phyloP scores from a whole-genome alignment of 345 rosid species.

The Eucalyptus globulus region DNA sequence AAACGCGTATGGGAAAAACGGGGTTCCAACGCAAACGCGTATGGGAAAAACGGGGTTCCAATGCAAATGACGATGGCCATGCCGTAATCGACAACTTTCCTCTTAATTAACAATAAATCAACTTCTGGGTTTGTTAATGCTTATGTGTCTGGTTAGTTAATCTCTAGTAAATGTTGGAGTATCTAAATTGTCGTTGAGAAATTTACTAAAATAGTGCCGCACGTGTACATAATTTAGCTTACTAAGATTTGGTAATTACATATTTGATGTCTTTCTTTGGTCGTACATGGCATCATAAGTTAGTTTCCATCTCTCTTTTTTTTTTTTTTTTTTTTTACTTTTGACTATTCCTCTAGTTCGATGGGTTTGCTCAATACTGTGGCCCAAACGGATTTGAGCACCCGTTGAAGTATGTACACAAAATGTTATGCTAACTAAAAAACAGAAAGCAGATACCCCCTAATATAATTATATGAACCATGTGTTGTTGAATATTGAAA shows the following conservation, averaged over 20 bases:
- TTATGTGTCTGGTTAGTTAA: neutral
- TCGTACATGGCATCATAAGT: neutral
- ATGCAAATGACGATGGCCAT: neutral
- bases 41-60: neutral
- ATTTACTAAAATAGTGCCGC: neutral
- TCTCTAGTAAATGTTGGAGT: neutral
- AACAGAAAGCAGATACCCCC: neutral
- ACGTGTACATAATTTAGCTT: neutral
- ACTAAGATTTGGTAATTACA: neutral
- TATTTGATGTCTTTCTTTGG: neutral
- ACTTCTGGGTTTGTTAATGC: neutral
- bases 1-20: neutral
- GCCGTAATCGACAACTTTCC: neutral
- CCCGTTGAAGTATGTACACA: neutral
- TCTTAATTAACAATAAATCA: neutral
- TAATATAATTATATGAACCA: neutral
- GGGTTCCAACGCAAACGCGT: neutral
- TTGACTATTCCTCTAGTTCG: neutral
- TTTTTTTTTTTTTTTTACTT: neutral
- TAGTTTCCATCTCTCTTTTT: neutral
- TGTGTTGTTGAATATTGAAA: neutral
- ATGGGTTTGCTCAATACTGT: neutral
- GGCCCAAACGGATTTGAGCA: neutral
- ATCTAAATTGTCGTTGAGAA: neutral
- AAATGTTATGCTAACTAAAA: neutral